phyloP scores from a whole-genome alignment of 2,329 filamentous ascomycete species.

The Colletotrichum viniferum region DNA sequence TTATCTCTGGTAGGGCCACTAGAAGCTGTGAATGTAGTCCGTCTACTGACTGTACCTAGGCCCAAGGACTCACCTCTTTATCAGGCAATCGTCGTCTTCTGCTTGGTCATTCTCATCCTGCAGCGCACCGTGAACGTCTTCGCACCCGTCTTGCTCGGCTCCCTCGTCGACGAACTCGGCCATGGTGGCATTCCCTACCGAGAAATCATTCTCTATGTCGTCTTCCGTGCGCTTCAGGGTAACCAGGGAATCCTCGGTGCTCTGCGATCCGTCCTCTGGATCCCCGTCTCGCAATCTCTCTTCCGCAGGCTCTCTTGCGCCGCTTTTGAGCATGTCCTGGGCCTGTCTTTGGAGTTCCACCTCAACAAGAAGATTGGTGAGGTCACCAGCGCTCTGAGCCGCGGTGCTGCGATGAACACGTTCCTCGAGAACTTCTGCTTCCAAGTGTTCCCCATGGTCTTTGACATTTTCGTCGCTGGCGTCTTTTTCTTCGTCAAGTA shows the following conservation, averaged over 20 bases:
- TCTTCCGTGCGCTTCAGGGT: slow-evolving; percentile 49
- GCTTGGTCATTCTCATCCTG: slow-evolving; percentile 42
- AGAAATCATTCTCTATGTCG: slow-evolving; percentile 45
- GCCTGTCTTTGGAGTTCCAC: slow-evolving; percentile 54
- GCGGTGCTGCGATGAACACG: slow-evolving; percentile 51
- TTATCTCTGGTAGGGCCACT: slow-evolving; percentile 42
- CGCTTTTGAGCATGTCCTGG: slow-evolving; percentile 52
- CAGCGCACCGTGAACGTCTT: slow-evolving; percentile 49
- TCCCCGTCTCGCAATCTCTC: slow-evolving; percentile 48
- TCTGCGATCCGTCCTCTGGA: slow-evolving; percentile 49
- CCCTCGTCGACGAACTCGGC: slow-evolving; percentile 43
- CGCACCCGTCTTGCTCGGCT: slow-evolving; percentile 46
- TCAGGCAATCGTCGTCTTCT: slow-evolving; percentile 44
- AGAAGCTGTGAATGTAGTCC: not conserved
- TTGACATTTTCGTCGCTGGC: slow-evolving; percentile 54
- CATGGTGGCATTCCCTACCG: slow-evolving; percentile 45
- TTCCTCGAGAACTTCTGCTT: slow-evolving; percentile 55
- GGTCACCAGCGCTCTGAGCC: slow-evolving; percentile 52
- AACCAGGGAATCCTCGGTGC: slow-evolving; percentile 48
- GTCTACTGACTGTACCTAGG: slow-evolving; percentile 30
- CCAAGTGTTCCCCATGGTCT: slow-evolving; percentile 54
- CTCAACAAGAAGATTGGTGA: slow-evolving; percentile 56
- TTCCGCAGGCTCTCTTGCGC: slow-evolving; percentile 47
- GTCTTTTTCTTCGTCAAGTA: slow-evolving; percentile 49
- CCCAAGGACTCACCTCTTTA: slow-evolving; percentile 45